A percentile compares a stretch with the other conserved stretches of the same genome.
phyloP scores from a whole-genome alignment of 495 filamentous ascomycete species.

The Cercophora samala region DNA sequence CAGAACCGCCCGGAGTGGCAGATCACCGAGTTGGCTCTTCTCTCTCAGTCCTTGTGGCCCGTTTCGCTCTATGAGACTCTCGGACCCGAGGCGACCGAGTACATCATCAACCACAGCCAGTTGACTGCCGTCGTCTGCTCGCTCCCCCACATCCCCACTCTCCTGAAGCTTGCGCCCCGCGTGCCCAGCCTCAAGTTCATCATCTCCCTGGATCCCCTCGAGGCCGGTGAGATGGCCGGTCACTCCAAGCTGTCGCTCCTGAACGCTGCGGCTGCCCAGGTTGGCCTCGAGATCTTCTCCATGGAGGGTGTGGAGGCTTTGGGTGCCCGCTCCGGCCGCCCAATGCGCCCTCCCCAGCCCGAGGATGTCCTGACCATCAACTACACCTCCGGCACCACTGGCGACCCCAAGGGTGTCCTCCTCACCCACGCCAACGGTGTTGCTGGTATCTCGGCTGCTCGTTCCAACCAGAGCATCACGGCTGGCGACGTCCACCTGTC shows the following conservation, averaged over 20 bases:
- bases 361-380: slow-evolving; percentile 90
- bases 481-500: slow-evolving; percentile 65
- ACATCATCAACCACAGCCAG: slow-evolving; percentile 87
- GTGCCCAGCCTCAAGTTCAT: slow-evolving; percentile 83
- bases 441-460: slow-evolving; percentile 60
- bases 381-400: slow-evolving; percentile 96
- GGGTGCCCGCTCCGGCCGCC: slow-evolving; percentile 63
- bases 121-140: slow-evolving; percentile 74
- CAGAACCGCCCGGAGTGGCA: slow-evolving; percentile 98
- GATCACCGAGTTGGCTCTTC: slow-evolving; percentile 85
- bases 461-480: slow-evolving; percentile 48
- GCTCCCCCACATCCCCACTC: slow-evolving; percentile 77
- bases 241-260: slow-evolving; percentile 76
- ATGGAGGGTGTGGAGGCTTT: slow-evolving; percentile 73
- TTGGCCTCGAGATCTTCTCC: slow-evolving; percentile 72
- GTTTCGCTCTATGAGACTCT: slow-evolving; percentile 97
- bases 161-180: slow-evolving; percentile 77
- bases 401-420: slow-evolving; percentile 88
- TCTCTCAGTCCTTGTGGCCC: slow-evolving; percentile 82
- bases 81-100: slow-evolving; percentile 84
- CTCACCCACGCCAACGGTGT: slow-evolving; percentile 80
- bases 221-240: slow-evolving; percentile 72
- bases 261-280: slow-evolving; percentile 64
- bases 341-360: slow-evolving; percentile 64
- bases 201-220: slow-evolving; percentile 81